Base-by-base conservation (phyloP, 2,329 filamentous ascomycete genomes). In the Scolecobasidium constrictum region DNA sequence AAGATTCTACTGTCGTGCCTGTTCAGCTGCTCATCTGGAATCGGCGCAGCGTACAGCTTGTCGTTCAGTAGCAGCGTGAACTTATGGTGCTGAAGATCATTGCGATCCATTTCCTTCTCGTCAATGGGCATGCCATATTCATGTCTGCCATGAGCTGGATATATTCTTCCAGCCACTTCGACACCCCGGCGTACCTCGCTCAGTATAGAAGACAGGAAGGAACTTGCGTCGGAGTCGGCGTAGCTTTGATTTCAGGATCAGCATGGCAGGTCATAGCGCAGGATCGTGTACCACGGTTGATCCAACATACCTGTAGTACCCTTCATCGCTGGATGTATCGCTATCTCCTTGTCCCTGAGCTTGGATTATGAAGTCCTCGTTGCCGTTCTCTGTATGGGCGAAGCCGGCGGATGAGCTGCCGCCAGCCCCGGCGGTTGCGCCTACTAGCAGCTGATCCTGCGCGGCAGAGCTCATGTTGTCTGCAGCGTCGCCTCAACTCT, bases 71-170 rank as follows among this genome's bases (percentile, higher is more conserved):
- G 50, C 17, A 62, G 51, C 33, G 55, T 51, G 49, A 56, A 61
- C 44, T 61, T 57, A 53, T 61, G 58, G 50, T 62, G 59, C 33
- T 60, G 49, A 6, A 62, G 54, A 48, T 62, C 59, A 9, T 60
- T 54, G 34, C 59, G 56, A 49, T 62, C 59, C 44, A 60, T 57
- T 50, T 63, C 58, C 34, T 55, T 51, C 43, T 61, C 59, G 52
- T 61, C 59, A 49, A 61, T 61, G 46, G 59, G 59, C 19, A 62
- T 52, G 11, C 56, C 44, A 47, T 61, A 62, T 17, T 36, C 34
- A 16, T 36, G 34, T 36, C 16, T 36, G 34, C 34, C 34, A 17
- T 36, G 16, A 17, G 11, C 9, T 9, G 34, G 12, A 17, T 36
- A 36, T 17, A 36, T 17, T 9, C 34, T 9, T 12, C 34, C 34